Percentiles rank a stretch among this genome's conserved stretches.
phyloP scores from a whole-genome alignment of 1,284 basidiomycete genomes.

The Hypsizygus ulmarius region DNA sequence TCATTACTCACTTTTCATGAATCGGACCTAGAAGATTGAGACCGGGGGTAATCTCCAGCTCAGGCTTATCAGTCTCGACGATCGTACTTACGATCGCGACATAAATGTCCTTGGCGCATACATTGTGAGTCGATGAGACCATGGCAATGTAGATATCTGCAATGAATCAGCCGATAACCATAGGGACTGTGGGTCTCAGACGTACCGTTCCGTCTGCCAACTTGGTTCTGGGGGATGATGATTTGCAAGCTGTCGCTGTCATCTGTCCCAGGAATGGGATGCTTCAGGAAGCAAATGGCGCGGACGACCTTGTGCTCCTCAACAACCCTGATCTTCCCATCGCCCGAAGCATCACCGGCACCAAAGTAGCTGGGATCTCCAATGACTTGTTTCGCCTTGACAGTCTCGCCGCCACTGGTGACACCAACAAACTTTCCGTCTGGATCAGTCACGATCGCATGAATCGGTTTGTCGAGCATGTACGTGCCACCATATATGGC shows the following conservation, averaged over 20 bases:
- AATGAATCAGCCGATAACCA: conserved; percentile 7
- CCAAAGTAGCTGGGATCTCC: conserved; percentile 98
- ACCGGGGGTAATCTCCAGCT: conserved; percentile 90
- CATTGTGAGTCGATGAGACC: conserved; percentile 96
- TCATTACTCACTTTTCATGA: conserved; percentile 80
- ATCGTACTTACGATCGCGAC: conserved; percentile 98
- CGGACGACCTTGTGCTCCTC: conserved; percentile 95
- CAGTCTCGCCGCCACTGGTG: conserved; percentile 86
- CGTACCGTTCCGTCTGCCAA: conserved; percentile 86
- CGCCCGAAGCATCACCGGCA: conserved; percentile 58
- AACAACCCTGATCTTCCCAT: conserved; percentile 81
- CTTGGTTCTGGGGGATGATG: conserved; percentile 99
- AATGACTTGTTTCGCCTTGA: conserved; percentile 97
- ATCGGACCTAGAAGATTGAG: conserved; percentile 92
- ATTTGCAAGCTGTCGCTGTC: conserved; percentile 95
- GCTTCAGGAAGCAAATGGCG: conserved; percentile 97
- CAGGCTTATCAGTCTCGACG: conserved; percentile 93
- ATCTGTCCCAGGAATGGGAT: conserved; percentile 97
- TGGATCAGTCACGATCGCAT: conserved; percentile 84
- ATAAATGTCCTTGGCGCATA: conserved; percentile 93
- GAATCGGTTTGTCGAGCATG: conserved; percentile 97
- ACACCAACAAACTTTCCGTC: conserved; percentile 95
- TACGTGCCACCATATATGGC: conserved; percentile 99
- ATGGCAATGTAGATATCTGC: conserved; percentile 98
- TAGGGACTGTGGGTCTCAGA: conserved; percentile 26